Conservation (phyloP, 78 protist species). For the Dictyostelium capitatum region DNA sequence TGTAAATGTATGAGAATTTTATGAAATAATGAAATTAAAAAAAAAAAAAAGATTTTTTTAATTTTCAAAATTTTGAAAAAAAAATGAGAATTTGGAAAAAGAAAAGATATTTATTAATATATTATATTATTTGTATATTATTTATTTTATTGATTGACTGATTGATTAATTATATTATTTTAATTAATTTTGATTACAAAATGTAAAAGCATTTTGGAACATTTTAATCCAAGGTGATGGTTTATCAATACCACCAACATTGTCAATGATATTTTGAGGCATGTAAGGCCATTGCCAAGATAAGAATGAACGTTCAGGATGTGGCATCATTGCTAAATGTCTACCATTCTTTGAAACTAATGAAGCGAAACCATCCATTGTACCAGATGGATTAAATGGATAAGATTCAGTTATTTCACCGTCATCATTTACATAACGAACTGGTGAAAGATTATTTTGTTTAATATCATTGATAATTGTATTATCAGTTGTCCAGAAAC, state of each 20-base stretch:
- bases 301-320: slow-evolving; percentile 90
- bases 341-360: slow-evolving; percentile 93
- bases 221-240: slow-evolving; percentile 83
- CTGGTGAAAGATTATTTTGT: slow-evolving; percentile 40
- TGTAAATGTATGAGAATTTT: no score
- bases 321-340: slow-evolving; percentile 96
- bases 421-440: slow-evolving; percentile 93
- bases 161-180: background rate
- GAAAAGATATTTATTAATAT: no score
- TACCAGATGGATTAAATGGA: slow-evolving; percentile 96
- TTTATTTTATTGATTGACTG: background rate
- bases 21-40: no score
- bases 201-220: slow-evolving; percentile 85
- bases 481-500: slow-evolving; percentile 27
- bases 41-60: no score
- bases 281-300: slow-evolving; percentile 82
- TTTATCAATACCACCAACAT: slow-evolving; percentile 34
- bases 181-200: slow-evolving; percentile 26
- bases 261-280: slow-evolving; percentile 47
- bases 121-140: no score
- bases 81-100: no score
- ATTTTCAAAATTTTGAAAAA: no score
- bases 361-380: slow-evolving; percentile 93
- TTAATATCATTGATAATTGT: slow-evolving; percentile 26
- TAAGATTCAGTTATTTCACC: slow-evolving; percentile 84